A percentile compares a stretch with the other conserved stretches of the same genome.
phyloP scores from a whole-genome alignment of 2,329 filamentous ascomycete genomes.

The Dothideomycetes sp. region DNA sequence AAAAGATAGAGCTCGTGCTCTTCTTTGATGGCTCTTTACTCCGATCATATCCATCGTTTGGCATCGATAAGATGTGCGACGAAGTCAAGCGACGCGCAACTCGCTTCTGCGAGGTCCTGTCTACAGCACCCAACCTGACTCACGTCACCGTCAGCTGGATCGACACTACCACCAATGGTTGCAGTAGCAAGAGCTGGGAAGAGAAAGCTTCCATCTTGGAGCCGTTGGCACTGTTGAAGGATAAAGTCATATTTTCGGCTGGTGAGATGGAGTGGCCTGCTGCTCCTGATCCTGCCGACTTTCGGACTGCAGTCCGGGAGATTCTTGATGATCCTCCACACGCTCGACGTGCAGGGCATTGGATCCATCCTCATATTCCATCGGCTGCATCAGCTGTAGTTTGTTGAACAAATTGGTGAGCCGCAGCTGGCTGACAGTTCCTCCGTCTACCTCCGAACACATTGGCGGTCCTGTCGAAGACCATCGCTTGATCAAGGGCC shows the following conservation, averaged over 20 bases:
- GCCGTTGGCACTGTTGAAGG: conserved; percentile 12
- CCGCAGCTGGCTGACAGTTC: no score
- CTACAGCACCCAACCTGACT: conserved; percentile 13
- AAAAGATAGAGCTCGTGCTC: conserved; percentile 22
- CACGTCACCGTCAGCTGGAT: conserved; percentile 20
- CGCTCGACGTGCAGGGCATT: background rate
- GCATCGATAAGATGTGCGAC: conserved; percentile 17
- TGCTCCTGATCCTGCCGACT: conserved; percentile 13
- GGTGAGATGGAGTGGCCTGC: conserved; percentile 16
- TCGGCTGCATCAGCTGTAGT: no score
- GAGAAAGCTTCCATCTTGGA: conserved; percentile 19
- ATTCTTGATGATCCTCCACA: background rate
- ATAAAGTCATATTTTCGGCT: conserved; percentile 14
- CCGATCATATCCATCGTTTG: conserved; percentile 20
- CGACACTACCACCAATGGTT: conserved; percentile 17
- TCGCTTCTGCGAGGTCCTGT: conserved; percentile 19
- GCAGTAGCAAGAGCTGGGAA: conserved; percentile 10
- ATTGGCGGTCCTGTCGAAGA: no score
- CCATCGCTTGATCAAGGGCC: no score
- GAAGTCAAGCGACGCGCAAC: conserved; percentile 19
- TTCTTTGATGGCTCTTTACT: conserved; percentile 21
- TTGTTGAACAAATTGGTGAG: no score
- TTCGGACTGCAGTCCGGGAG: conserved; percentile 14
- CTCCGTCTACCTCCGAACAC: no score
- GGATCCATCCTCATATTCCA: background rate